These are phyloP conservation scores for Uronychia setigera DNA, from an alignment of 73 alveolate species.

Conservation along the genomic window DNA sequence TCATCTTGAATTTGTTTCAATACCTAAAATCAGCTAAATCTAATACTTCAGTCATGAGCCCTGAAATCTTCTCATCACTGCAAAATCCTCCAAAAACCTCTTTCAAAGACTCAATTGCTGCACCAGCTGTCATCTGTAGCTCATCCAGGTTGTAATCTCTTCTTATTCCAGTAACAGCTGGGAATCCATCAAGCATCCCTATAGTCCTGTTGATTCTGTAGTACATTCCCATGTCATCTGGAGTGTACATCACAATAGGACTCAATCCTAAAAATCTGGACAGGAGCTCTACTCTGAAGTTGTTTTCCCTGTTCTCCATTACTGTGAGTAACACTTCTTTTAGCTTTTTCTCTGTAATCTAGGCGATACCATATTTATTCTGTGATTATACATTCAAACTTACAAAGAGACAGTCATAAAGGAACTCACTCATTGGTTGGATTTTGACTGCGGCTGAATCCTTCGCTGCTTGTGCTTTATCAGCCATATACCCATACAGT, in stretches of 20 bases:
- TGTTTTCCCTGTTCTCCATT: neutral
- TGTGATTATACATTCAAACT: neutral
- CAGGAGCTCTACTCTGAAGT: constrained; percentile 2
- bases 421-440: neutral
- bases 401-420: neutral
- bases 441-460: neutral
- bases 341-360: neutral
- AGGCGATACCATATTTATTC: constrained; percentile 1
- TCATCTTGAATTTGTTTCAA: neutral
- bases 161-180: neutral
- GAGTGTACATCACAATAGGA: neutral
- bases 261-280: neutral
- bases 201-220: neutral
- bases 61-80: neutral
- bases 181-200: neutral
- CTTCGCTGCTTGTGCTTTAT: neutral
- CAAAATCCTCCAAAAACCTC: neutral
- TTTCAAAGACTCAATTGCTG: neutral
- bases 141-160: neutral
- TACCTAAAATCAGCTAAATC: neutral
- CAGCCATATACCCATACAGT: neutral
- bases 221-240: constrained; percentile 1
- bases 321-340: neutral
- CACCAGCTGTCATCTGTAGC: neutral
- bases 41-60: neutral